A percentile compares a stretch with the other conserved stretches of the same genome.
phyloP scores from a whole-genome alignment of 139 green algal species.

The Closterium sp. region DNA sequence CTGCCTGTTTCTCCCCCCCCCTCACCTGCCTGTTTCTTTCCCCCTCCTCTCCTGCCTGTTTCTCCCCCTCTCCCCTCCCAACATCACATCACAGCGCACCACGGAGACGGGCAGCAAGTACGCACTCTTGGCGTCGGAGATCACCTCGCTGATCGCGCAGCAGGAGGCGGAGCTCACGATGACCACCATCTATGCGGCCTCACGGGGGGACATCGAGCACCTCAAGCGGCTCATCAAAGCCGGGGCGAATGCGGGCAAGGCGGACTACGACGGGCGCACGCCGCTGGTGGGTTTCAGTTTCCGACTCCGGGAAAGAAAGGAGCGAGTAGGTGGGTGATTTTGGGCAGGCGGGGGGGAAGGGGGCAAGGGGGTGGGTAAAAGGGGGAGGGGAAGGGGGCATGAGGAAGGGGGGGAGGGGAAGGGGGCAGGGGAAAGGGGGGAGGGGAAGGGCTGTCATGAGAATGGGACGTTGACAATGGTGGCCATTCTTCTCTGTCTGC shows the following conservation, averaged over 20 bases:
- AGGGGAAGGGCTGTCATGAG: no score
- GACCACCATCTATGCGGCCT: constrained; percentile 29
- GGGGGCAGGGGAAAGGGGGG: no score
- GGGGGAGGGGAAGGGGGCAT: neutral
- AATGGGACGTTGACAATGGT: no score
- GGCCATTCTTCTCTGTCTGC: no score
- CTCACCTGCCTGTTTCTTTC: no score
- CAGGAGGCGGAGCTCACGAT: constrained; percentile 41
- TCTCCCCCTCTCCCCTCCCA: no score
- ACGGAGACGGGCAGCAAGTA: neutral
- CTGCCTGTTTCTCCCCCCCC: no score
- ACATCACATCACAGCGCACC: neutral
- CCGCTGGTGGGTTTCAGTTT: constrained; percentile 16
- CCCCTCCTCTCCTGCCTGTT: no score
- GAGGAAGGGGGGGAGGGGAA: neutral
- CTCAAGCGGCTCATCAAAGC: constrained; percentile 23
- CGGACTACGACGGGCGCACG: constrained; percentile 32
- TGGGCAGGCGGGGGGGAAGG: no score
- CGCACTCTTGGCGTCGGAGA: neutral
- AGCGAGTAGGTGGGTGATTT: no score
- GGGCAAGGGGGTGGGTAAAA: no score
- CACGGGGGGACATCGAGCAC: constrained; percentile 18
- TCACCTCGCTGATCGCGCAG: constrained; percentile 15
- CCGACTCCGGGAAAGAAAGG: neutral
- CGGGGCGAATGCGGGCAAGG: constrained; percentile 8